phyloP scores from a whole-genome alignment of 1,139 yeast species.

The Geotrichum phurueaensis region DNA sequence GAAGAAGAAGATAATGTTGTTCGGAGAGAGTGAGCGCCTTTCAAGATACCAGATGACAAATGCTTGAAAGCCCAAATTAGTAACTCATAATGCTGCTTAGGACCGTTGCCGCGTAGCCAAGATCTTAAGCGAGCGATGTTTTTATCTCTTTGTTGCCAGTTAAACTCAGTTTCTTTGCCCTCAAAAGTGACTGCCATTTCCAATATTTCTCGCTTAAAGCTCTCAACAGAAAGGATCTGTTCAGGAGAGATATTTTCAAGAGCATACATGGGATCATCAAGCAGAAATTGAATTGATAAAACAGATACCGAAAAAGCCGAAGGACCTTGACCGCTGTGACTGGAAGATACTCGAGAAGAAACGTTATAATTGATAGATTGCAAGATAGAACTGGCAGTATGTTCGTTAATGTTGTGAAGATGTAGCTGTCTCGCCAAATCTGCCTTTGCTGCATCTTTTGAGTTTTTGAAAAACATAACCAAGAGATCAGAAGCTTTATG shows the following conservation, averaged over 20 bases:
- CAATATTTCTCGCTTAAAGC: constrained; percentile 38
- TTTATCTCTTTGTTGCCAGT: constrained; percentile 75
- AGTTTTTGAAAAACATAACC: constrained; percentile 39
- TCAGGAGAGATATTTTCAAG: constrained; percentile 32
- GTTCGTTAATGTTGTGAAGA: constrained; percentile 25
- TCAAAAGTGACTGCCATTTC: constrained; percentile 44
- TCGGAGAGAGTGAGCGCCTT: constrained; percentile 66
- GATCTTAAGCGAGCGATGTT: constrained; percentile 52
- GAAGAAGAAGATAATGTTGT: constrained; percentile 76
- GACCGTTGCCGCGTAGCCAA: constrained; percentile 54
- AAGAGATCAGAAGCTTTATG: constrained; percentile 31
- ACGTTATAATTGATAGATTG: constrained; percentile 10
- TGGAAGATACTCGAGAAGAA: neutral
- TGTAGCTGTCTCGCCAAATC: constrained; percentile 49
- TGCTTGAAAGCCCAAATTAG: constrained; percentile 42
- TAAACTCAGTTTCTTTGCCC: constrained; percentile 83
- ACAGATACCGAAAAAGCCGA: constrained; percentile 10
- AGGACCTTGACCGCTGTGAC: neutral
- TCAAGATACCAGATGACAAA: constrained; percentile 57
- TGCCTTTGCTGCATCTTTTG: constrained; percentile 40
- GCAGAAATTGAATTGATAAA: constrained; percentile 24
- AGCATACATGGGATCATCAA: constrained; percentile 28
- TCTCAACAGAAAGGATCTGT: constrained; percentile 32
- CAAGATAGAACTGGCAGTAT: constrained; percentile 15
- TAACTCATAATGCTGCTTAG: constrained; percentile 40